Base-by-base conservation (phyloP, 805 yeast species). In the Ogataea methanolica region DNA sequence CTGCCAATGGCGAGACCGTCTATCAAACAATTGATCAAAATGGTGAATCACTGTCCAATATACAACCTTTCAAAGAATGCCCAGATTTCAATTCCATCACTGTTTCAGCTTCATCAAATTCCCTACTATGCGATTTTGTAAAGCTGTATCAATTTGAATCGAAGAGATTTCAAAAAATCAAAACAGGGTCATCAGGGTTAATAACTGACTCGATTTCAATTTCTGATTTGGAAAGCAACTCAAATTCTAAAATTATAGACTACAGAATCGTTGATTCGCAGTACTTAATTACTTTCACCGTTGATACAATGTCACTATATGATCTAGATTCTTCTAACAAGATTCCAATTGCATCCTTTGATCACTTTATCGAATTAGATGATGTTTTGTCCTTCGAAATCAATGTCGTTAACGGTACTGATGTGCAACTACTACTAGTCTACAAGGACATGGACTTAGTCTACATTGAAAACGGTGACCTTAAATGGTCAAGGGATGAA, bases 401-500 rank as follows among this genome's bases (percentile, higher is more conserved):
- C 19, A 40, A 31, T 22, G 46, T 52, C 17, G 36, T 48, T 1
- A 44, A 43, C 21, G 47, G 44, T 37, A 39, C 42, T 19, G 36
- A 39, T 5, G 42, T 58, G 17, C 44, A 39, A 51, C 48, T 51
- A 23, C 59, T 45, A 16, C 49, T 41, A 19, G 45, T 44, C 29
- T 51, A 46, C 43, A 46, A 31, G 16, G 59, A 42, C 44, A 50
- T 36, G 42, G 55, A 42, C 17, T 45, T 49, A 40, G 48, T 51
- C 19, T 54, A 51, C 29, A 48, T 50, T 37, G 44, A 46, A 6
- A 57, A 66, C 43, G 67, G 66, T 2, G 48, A 44, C 6, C 16
- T 63, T 5, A 22, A 6, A 9, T 78, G 83, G 83, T 26, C 45
- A 2, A 67, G 70, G 49, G 80, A 78, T 57, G 75, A 70, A 53